These are phyloP conservation scores for Botrytis tulipae DNA, from an alignment of 2,329 filamentous ascomycete genomes.

Conservation along the genomic window DNA sequence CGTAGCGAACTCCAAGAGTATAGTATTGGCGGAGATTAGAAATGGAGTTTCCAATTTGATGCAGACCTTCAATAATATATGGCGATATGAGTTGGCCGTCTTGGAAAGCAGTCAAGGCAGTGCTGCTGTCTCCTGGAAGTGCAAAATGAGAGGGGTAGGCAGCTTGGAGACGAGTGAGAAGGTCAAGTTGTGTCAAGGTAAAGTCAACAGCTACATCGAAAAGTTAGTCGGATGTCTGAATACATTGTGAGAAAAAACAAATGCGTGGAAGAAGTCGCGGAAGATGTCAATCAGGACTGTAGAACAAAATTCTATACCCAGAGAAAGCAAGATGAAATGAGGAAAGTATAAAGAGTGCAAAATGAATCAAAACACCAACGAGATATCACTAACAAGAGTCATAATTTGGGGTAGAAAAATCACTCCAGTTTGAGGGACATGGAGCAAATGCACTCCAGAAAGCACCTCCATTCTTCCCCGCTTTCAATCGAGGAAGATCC, in stretches of 20 bases:
- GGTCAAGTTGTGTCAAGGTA: constrained; percentile 73
- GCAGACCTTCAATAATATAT: constrained; percentile 80
- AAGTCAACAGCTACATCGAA: constrained; percentile 53
- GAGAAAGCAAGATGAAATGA: background rate
- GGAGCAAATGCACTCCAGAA: constrained; percentile 88
- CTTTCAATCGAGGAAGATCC: constrained; percentile 71
- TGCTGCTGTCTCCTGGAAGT: constrained; percentile 55
- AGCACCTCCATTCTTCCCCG: constrained; percentile 75
- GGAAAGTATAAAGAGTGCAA: background rate
- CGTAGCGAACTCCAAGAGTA: constrained; percentile 78
- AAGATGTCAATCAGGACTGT: background rate
- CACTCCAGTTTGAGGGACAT: constrained; percentile 69
- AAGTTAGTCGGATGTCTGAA: background rate
- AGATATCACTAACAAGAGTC: constrained; percentile 52
- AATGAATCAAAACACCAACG: background rate
- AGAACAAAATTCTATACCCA: background rate
- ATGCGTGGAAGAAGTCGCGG: background rate
- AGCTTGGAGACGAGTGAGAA: constrained; percentile 62
- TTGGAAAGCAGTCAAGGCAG: constrained; percentile 61
- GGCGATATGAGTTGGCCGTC: constrained; percentile 70
- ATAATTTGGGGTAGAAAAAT: constrained; percentile 74
- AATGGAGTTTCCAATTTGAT: constrained; percentile 86
- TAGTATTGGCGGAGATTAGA: constrained; percentile 74
- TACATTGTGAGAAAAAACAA: background rate
- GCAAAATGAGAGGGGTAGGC: constrained; percentile 71